These are phyloP conservation scores for Pseudogymnoascus sp. DNA, from an alignment of 2,329 filamentous ascomycete genomes.

Conservation along the genomic window DNA sequence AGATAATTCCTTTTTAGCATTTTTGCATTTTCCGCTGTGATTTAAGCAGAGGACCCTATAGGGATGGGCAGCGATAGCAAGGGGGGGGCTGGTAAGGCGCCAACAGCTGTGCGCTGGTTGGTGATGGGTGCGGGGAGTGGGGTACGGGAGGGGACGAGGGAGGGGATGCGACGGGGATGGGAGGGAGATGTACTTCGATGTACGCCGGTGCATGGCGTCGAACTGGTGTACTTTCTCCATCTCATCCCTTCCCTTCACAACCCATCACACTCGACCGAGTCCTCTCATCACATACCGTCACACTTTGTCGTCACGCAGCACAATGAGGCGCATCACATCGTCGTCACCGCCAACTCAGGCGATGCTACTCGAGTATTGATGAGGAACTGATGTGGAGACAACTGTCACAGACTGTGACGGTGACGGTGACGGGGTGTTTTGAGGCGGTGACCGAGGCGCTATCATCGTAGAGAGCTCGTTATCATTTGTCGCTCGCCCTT, in stretches of 20 bases:
- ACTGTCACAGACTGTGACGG: not conserved
- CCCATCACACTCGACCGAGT: not conserved
- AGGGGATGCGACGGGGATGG: not conserved
- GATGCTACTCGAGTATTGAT: not conserved
- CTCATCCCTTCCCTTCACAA: not conserved
- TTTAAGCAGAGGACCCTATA: not conserved
- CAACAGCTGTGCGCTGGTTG: slow-evolving; percentile 4
- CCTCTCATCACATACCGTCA: slow-evolving; percentile 5
- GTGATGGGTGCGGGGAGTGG: not conserved
- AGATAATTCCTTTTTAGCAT: not conserved
- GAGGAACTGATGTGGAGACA: not conserved
- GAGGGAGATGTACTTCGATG: not conserved
- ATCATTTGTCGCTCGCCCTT: not conserved
- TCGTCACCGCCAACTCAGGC: not conserved
- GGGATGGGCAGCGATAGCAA: not conserved
- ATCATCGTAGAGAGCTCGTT: not conserved
- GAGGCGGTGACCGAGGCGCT: not conserved
- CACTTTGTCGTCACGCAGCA: slow-evolving; percentile 7
- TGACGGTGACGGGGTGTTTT: not conserved
- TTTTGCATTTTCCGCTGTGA: slow-evolving; percentile 1
- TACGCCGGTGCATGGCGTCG: not conserved
- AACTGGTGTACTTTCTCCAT: not conserved
- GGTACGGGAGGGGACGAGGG: slow-evolving; percentile 2
- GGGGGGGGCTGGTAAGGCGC: not conserved
- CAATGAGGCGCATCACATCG: slow-evolving; percentile 5